Evolutionary conservation across 352 stramenopile genomes (phyloP), one percentile per base, ranked within the genome.

Genomic region (Bremia lactucae): DNA sequence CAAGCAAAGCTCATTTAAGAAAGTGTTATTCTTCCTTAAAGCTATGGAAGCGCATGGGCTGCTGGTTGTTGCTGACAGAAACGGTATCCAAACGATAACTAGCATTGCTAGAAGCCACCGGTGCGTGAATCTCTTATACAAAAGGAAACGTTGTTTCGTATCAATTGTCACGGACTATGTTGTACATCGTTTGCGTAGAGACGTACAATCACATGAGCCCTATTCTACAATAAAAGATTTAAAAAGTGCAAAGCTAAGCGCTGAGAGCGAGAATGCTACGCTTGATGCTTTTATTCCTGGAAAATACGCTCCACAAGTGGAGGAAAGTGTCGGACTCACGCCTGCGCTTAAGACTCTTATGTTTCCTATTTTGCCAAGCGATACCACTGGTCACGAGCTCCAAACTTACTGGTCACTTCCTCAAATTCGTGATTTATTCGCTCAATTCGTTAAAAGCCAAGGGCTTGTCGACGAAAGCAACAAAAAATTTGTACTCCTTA

Each of bases 1-100:
- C 26, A 90, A 93, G 46, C 70, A 80, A 16, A 76, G 59, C 19
- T 83, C 75, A 15, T 85, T 86, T 56, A 89, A 87, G 66, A 88
- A 93, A 47, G 46, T 83, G 4, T 93, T 75, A 0, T 50, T 60
- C 6, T 90, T 90, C 42, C 40, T 93, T 6, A 78, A 71, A 31
- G 42, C 51, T 15, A 90, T 93, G 80, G 58, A 52, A 20, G 34
- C 49, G 0, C 46, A 71, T n/a, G 74, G 69, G 20, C 39, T 90
- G 6, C 19, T 93, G 13, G 40, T 39, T 10, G 52, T 90, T 1
- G 52, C 35, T 31, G 80, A 93, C 24, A 81, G 84, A 14, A 60
- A 87, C 40, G 80, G 80, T 19, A 70, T 93, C 14, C 77, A 89
- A 60, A 84, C 71, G 5, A 83, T 93, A 52, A 87, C 68, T 3